Evolutionary conservation across 2,329 filamentous ascomycete genomes (phyloP).

Genomic region (Aureobasidium vineae): DNA sequence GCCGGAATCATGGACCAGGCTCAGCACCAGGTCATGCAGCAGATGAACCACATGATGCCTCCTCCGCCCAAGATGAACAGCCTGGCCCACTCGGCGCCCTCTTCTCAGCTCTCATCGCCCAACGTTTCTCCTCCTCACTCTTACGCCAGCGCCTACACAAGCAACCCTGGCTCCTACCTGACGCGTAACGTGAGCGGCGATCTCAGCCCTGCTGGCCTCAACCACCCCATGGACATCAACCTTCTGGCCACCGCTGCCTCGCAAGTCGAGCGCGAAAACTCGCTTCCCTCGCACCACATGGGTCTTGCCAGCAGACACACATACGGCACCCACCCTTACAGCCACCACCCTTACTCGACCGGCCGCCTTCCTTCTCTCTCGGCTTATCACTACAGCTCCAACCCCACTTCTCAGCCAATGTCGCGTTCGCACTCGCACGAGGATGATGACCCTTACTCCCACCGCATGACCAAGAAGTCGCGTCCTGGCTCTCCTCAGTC

Average conservation of each 20-base stretch:
- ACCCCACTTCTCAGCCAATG: conserved; percentile 68
- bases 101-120: conserved; percentile 83
- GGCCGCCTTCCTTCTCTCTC: conserved; percentile 72
- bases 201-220: conserved; percentile 49
- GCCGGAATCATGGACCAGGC: conserved; percentile 50
- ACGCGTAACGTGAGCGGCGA: conserved; percentile 54
- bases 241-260: conserved; percentile 68
- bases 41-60: conserved; percentile 82
- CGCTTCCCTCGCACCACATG: conserved; percentile 45
- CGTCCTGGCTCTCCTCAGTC: conserved; percentile 92
- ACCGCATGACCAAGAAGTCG: conserved; percentile 80
- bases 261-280: conserved; percentile 63
- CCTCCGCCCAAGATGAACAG: conserved; percentile 68
- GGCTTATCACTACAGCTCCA: conserved; percentile 63
- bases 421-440: conserved; percentile 82
- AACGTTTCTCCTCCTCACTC: conserved; percentile 95
- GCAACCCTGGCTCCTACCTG: conserved; percentile 57
- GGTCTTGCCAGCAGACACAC: conserved; percentile 34
- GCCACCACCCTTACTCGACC: conserved; percentile 51
- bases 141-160: conserved; percentile 60
- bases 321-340: conserved; percentile 41
- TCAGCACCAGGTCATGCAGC: conserved; percentile 44
- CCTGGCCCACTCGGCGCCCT: conserved; percentile 82
- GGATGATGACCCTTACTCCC: conserved; percentile 74
- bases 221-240: conserved; percentile 61